Base-by-base conservation (phyloP, 1,284 basidiomycete species). In the Ustilago hordei region DNA sequence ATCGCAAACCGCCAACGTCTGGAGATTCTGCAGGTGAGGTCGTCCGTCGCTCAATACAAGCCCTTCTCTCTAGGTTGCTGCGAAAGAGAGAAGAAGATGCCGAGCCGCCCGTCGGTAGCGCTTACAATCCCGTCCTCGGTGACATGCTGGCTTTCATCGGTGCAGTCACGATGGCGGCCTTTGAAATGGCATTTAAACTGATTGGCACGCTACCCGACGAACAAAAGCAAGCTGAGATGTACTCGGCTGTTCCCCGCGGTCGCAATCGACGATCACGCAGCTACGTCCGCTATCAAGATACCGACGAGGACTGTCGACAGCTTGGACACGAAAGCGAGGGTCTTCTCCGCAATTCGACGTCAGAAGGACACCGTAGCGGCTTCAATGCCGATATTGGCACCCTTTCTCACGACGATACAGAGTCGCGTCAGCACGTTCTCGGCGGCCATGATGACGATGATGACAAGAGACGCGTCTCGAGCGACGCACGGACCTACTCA, bases 161-260 rank as follows among this genome's bases (percentile, higher is more conserved):
- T 6, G 84, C 84, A 8, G 72, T 86, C 2, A 84, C 81, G 5
- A 85, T 85, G 84, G 85, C 84, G 4, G 81, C 78, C 0, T 86
- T 85, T 64, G 85, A 86, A 57, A 79, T 85, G 64, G 66, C 79
- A 2, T 86, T 85, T 71, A 83, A 83, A 60, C 67, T 84, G 9
- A 71, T 85, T 19, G 83, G 80, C 11, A 81, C 76, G n/a, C 65
- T 84, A 0, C 83, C 84, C 0, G 82, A 83, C 34, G 80, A 83
- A 54, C 58, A 56, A 15, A 72, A 72, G 60, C 76, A 78, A 47
- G 62, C 64, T 8, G 76, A 78, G 9, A 67, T 70, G 64, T 78
- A 78, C 23, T 78, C 75, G 11, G 70, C 71, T 17, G 64, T 77
- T 7, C 61, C 67, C 9, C 50, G 66, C 4, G 75, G 67, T 39